Conservation (phyloP, 2,329 filamentous ascomycete genomes). For the Beauveria bassiana region DNA sequence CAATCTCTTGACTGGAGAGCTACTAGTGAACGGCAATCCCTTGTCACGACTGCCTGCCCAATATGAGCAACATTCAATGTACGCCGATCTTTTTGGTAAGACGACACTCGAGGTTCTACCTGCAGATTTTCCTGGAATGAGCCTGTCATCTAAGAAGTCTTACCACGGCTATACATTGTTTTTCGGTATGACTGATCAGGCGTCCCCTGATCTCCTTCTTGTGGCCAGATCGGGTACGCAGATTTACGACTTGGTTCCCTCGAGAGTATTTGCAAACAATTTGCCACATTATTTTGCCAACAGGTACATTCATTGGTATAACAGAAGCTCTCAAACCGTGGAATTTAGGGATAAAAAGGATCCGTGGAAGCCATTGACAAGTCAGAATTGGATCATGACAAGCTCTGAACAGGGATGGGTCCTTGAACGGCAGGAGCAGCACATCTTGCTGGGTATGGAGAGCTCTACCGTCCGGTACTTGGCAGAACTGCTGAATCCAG, state of each 20-base stretch:
- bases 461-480: not conserved
- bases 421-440: not conserved
- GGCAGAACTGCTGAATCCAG: not conserved
- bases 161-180: not conserved
- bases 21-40: conserved; percentile 1
- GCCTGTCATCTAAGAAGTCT: not conserved
- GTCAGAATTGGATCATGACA: not conserved
- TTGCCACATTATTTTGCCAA: not conserved
- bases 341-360: not conserved
- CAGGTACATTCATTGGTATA: conserved; percentile 5
- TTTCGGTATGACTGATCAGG: not conserved
- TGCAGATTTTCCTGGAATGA: not conserved
- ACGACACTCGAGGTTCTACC: not conserved
- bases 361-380: not conserved
- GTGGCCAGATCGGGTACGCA: not conserved
- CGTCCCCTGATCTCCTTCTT: not conserved
- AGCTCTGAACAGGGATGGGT: not conserved
- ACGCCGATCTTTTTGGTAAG: not conserved
- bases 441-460: not conserved
- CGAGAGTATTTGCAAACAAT: not conserved
- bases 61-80: not conserved
- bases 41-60: not conserved
- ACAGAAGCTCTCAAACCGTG: not conserved
- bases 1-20: not conserved
- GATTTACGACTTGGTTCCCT: not conserved